Base-by-base conservation (phyloP, 2,329 filamentous ascomycete genomes). In the Zymoseptoria brevis region DNA sequence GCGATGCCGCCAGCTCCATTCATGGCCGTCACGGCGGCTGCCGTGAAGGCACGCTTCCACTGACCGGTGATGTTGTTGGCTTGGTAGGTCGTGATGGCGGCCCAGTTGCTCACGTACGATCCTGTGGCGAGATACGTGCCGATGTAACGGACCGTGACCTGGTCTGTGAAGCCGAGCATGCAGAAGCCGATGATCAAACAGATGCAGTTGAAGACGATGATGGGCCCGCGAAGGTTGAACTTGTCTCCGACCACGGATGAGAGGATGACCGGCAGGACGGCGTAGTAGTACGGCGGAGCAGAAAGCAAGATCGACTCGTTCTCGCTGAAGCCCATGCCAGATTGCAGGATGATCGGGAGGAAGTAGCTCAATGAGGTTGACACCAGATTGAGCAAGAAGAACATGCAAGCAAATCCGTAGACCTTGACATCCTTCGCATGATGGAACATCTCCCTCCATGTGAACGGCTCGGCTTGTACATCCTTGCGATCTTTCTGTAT, bases 81-180 rank as follows among this genome's bases (percentile, higher is more conserved):
- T 67, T 84, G 80, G 63, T 84, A 86, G 0, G 83, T 80, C 56
- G 82, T 85, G 62, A 88, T 74, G 0, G 84, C 85, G 0, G 86
- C 85, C 85, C 85, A 88, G 63, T 88, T 88, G 3, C 81, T 83
- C 3, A 88, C 79, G 63, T 87, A 88, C 0, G 85, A 84, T 0
- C 86, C 86, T 0, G 85, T 88, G 0, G 85, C 84, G 1, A 88
- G 77, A 69, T 81, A 87, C 0, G 83, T 84, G 8, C 85, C 86
- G 29, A 86, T 75, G 62, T 87, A 87, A 53, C 86, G 80, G 3
- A 84, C 83, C 0, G 82, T 76, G 55, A 86, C 80, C 57, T 85
- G 79, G 13, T 75, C 73, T 0, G 80, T 75, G 67, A 87, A 85
- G 1, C 85, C 85, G 3, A 88, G 77, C 81, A 88, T 84, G 63